phyloP scores from a whole-genome alignment of 805 yeast species.

The Priceomyces fermenticarens region DNA sequence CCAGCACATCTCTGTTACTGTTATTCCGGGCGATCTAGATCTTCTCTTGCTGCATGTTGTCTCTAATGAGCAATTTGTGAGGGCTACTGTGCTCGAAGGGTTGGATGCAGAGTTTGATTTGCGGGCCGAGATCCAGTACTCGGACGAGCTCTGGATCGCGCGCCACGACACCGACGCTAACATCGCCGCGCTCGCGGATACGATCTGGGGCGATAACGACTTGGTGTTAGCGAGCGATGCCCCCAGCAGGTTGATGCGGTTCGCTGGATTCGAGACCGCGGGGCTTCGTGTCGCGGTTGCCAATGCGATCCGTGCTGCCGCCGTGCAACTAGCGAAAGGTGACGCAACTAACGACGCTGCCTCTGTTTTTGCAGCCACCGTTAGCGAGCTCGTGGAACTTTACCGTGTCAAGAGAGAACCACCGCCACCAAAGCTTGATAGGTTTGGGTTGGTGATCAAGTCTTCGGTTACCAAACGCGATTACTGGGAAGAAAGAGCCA shows the following conservation, averaged over 20 bases:
- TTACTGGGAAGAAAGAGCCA: conserved; percentile 82
- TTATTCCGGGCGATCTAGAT: conserved; percentile 53
- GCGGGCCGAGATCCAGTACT: conserved; percentile 40
- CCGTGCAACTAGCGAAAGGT: conserved; percentile 27
- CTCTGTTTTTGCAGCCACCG: conserved; percentile 25
- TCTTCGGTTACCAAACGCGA: conserved; percentile 62
- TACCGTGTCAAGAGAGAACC: conserved; percentile 64
- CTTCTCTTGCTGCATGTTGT: conserved; percentile 56
- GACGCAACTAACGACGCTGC: conserved; percentile 1
- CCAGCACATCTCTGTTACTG: conserved; percentile 68
- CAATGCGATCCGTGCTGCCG: conserved; percentile 61
- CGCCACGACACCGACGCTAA: conserved; percentile 68
- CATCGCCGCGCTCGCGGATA: conserved; percentile 62
- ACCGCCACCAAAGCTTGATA: conserved; percentile 73
- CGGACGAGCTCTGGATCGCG: conserved; percentile 75
- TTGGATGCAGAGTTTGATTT: conserved; percentile 80
- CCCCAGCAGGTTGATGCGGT: conserved; percentile 46
- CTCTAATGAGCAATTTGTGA: conserved; percentile 65
- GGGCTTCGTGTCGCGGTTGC: conserved; percentile 76
- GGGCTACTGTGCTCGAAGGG: conserved; percentile 76
- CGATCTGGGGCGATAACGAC: conserved; percentile 82
- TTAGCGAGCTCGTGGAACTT: conserved; percentile 49
- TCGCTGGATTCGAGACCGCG: conserved; percentile 52
- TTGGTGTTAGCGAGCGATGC: conserved; percentile 47
- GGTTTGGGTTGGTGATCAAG: conserved; percentile 73